phyloP scores from a whole-genome alignment of 2,329 filamentous ascomycete species.

The Boeremia lycopersici region DNA sequence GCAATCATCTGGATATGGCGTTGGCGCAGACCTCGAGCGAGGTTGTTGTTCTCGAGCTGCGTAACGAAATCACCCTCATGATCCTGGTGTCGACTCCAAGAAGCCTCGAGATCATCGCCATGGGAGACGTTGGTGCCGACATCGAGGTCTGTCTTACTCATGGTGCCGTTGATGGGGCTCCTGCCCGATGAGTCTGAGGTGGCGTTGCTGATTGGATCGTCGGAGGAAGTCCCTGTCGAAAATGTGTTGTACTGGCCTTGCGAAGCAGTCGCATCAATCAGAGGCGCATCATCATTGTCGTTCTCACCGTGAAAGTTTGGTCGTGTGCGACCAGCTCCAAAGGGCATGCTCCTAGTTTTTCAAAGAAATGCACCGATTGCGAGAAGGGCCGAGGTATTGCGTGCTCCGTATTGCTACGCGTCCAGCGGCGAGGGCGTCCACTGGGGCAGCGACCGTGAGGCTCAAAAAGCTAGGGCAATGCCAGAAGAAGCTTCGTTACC shows the following conservation, averaged over 20 bases:
- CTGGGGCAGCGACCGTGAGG: slow-evolving; percentile 7
- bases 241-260: slow-evolving; percentile 16
- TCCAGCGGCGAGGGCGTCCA: neutral
- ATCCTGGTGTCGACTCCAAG: slow-evolving; percentile 6
- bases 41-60: slow-evolving; percentile 25
- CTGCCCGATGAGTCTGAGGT: neutral
- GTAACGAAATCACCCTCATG: slow-evolving; percentile 18
- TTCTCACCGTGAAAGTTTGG: neutral
- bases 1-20: slow-evolving; percentile 64
- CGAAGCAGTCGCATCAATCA: slow-evolving; percentile 8
- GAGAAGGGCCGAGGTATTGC: slow-evolving; percentile 17
- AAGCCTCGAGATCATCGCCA: slow-evolving; percentile 13
- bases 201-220: neutral
- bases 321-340: slow-evolving; percentile 1
- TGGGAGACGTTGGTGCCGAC: slow-evolving; percentile 8
- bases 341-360: slow-evolving; percentile 7
- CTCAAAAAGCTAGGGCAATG: slow-evolving; percentile 9
- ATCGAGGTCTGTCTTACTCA: slow-evolving; percentile 9
- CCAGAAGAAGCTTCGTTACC: slow-evolving; percentile 17
- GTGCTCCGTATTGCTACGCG: slow-evolving; percentile 11
- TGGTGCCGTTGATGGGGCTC: neutral
- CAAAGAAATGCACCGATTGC: neutral
- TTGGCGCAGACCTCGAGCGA: slow-evolving; percentile 45
- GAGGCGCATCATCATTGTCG: neutral
- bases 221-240: neutral